Evolutionary conservation across 1,284 basidiomycete species (phyloP), one percentile per base, ranked within the genome.

Genomic region (Cryptococcus hybrid): DNA sequence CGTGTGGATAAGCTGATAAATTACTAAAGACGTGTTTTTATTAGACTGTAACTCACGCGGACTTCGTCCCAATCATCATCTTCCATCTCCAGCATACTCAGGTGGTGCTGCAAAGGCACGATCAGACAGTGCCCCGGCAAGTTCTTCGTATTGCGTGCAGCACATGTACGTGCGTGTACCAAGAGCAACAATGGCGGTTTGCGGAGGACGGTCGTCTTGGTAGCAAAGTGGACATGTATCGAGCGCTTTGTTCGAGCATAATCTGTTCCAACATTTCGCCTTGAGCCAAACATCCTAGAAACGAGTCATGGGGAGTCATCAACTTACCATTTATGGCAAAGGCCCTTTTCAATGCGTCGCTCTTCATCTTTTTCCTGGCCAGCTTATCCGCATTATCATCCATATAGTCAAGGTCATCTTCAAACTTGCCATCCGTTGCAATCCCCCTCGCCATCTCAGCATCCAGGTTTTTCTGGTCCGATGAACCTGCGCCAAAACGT

Each of bases 61-160:
- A 92, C 86, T 83, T 97, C 93, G 60, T 96, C 93, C 96, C 96
- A 99, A 42, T 94, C 89, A 69, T 99, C 95, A 63, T 98, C 94
- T 66, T 99, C 96, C 24, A 88, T 89, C 76, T 99, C 96, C 2
- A 99, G 82, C 80, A 88, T 88, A 55, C 86, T 88, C 44, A 99
- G 77, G 73, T 92, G 88, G 75, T 99, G 96, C 65, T 95, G 90
- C 47, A 97, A 89, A 0, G 96, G 96, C 1, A 97, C 92, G 65
- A 99, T 98, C 38, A 92, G 81, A 71, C 92, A 93, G 71, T 99
- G 96, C 0, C 92, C 30, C 0, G 85, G 82, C 84, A 6, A 99
- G 82, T 67, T 94, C 91, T 71, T 99, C 93, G 36, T 82, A 84
- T 34, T 86, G 78, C 1, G 94, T 93, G 68, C 93, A 89, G 3